phyloP scores from a whole-genome alignment of 139 green algal species.

The Haematococcus lacustris region DNA sequence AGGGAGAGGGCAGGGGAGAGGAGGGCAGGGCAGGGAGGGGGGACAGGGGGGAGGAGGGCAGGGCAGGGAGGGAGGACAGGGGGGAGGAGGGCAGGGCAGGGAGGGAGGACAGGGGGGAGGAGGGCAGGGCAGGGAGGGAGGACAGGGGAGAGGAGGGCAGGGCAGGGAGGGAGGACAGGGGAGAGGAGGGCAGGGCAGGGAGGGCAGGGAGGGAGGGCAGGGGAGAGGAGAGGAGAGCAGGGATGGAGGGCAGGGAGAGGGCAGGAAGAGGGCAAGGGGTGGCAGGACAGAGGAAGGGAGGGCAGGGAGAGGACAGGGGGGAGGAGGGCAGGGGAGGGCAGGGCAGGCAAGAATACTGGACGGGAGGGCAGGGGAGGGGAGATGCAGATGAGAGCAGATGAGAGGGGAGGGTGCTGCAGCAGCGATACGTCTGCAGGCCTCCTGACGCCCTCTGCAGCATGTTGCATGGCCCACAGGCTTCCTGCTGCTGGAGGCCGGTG shows the following conservation, averaged over 20 bases:
- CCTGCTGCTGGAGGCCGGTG: constrained; percentile 30
- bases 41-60: too few relatives aligned
- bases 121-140: too few relatives aligned
- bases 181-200: neutral
- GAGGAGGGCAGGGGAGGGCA: neutral
- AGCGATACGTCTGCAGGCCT: neutral
- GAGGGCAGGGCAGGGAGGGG: too few relatives aligned
- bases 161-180: too few relatives aligned
- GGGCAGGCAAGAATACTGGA: neutral
- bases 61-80: too few relatives aligned
- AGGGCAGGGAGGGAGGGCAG: neutral
- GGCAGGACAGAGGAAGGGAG: neutral
- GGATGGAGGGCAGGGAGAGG: neutral
- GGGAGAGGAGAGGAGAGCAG: neutral
- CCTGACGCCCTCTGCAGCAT: neutral
- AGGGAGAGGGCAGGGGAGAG: neutral
- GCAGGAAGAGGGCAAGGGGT: neutral
- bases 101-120: too few relatives aligned
- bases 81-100: too few relatives aligned
- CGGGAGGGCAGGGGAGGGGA: neutral
- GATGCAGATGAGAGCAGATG: neutral
- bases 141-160: too few relatives aligned
- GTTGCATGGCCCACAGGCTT: constrained; percentile 20
- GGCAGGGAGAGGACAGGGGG: neutral
- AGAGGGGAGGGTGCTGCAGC: neutral